Base-by-base conservation (phyloP, 345 rosid species). In the Crucihimalaya himalaica region DNA sequence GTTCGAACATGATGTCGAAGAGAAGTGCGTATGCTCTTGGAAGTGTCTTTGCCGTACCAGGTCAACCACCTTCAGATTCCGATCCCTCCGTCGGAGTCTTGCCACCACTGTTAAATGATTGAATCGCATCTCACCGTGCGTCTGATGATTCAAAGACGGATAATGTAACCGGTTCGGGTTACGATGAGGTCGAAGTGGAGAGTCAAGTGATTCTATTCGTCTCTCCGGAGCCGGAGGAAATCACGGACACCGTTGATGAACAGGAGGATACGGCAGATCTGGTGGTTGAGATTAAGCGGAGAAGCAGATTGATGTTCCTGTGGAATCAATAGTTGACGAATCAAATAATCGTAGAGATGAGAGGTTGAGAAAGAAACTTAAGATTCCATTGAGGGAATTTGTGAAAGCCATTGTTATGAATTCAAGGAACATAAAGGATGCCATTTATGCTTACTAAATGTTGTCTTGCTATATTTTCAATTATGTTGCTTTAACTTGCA, bases 401-500 rank as follows among this genome's bases (percentile, higher is more conserved):
- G 76, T 77, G 57, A 77, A 58, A 31, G 80, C 80, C 48, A 77
- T 77, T 3, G 72, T 77, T 64, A 58, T 23, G 68, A 77, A 77
- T 29, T 71, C 81, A 21, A 66, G 27, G 20, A 66, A 43, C 8
- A 1, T 2, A 19, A 54, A 55, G 23, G 76, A 42, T 60, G 8
- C 9, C 35, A 29, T 60, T 8, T 61, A 43, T 52, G 31, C 42
- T 42, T 43, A 43, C 15, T 10, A 8, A 15, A 25, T 15, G 52
- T n/a, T 23, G 2, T 15, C 52, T 54, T 62, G 63, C 20, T 27
- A 2, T 76, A 34, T n/a, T n/a, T 62, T 1, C 55, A 54, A 59
- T 39, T 66, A 20, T 73, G 60, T 55, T 11, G 58, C 23, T 78
- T 57, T 40, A 48, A 65, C 70, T 79, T 83, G 68, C 87, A 96